phyloP scores from a whole-genome alignment of 805 yeast genomes.

The Suhomyces pyralidae region DNA sequence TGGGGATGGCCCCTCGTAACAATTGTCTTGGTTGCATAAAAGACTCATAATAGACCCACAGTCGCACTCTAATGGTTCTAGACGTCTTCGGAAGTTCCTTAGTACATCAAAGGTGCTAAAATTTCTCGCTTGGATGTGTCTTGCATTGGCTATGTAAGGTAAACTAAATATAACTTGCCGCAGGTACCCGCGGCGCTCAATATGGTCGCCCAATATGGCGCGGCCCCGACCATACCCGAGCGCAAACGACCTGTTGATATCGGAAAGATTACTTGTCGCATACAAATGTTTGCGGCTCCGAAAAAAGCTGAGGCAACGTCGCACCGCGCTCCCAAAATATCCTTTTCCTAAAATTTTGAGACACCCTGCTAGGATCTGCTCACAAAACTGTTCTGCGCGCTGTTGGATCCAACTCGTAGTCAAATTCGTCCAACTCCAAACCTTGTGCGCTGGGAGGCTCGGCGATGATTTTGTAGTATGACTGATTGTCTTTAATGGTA shows the following conservation, averaged over 20 bases:
- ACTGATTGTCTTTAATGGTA: neutral
- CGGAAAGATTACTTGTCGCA: neutral
- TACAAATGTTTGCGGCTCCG: neutral
- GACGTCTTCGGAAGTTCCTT: neutral
- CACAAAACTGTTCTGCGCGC: neutral
- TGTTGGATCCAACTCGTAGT: slow-evolving; percentile 14
- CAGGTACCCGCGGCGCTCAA: neutral
- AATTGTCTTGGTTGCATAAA: neutral
- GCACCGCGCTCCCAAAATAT: neutral
- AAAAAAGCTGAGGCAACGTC: neutral
- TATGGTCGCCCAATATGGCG: neutral
- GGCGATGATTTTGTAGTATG: neutral
- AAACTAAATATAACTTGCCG: neutral
- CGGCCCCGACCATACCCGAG: neutral
- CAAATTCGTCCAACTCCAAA: slow-evolving; percentile 25
- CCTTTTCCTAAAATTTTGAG: neutral
- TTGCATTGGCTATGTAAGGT: neutral
- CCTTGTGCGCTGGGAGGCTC: slow-evolving; percentile 4
- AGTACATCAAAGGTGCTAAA: neutral
- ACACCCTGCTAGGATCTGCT: neutral
- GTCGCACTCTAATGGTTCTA: neutral
- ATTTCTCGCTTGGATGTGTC: neutral
- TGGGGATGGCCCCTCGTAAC: neutral
- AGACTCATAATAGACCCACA: neutral
- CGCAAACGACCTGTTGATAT: neutral